Conservation (phyloP, 805 yeast species). For the Wickerhamomyces kurtzmanii region DNA sequence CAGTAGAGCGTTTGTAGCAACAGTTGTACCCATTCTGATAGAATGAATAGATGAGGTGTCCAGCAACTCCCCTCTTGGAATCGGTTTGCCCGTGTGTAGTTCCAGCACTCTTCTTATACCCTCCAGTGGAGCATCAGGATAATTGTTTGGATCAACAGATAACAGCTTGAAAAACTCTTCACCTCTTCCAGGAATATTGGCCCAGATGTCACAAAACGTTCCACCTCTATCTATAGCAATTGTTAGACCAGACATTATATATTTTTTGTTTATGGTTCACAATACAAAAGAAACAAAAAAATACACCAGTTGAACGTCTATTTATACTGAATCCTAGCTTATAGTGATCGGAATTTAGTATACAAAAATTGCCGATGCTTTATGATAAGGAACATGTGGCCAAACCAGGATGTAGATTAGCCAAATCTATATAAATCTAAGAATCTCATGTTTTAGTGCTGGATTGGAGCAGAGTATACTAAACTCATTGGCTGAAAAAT, state of each 20-base stretch:
- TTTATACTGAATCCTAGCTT: too few species aligned
- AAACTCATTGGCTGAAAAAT: too few species aligned
- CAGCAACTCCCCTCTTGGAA: slow-evolving; percentile 51
- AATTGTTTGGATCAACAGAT: slow-evolving; percentile 84
- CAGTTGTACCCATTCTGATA: slow-evolving; percentile 88
- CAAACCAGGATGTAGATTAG: too few species aligned
- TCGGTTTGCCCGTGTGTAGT: slow-evolving; percentile 36
- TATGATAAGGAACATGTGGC: too few species aligned
- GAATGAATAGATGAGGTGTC: slow-evolving; percentile 56
- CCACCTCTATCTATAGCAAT: slow-evolving; percentile 68
- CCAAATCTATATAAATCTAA: too few species aligned
- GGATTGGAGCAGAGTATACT: too few species aligned
- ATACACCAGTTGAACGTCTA: too few species aligned
- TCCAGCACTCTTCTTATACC: slow-evolving; percentile 79
- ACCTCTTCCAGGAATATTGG: slow-evolving; percentile 37
- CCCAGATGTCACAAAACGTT: slow-evolving; percentile 72
- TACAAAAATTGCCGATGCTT: too few species aligned
- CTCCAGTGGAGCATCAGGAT: slow-evolving; percentile 86
- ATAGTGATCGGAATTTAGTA: too few species aligned
- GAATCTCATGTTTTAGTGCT: too few species aligned
- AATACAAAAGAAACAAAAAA: too few species aligned
- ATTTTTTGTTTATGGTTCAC: not conserved
- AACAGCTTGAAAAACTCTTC: slow-evolving; percentile 69
- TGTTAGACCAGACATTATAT: slow-evolving; percentile 20
- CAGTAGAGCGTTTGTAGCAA: slow-evolving; percentile 89